Base-by-base conservation (phyloP, 805 yeast genomes). In the Hanseniaspora lindneri region DNA sequence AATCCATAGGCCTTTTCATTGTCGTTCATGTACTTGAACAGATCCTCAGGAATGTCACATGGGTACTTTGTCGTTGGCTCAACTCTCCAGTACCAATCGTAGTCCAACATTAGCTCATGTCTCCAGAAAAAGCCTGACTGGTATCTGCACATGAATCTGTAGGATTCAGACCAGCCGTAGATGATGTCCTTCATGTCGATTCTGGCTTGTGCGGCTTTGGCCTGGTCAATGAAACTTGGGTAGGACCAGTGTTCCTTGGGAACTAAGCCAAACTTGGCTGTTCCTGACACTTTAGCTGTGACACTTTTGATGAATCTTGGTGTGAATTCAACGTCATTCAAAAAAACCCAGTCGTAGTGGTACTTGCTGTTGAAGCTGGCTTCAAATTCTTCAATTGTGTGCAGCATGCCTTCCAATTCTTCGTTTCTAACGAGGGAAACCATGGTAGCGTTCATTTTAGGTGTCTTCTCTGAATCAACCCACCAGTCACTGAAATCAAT, bases 321-420 rank as follows among this genome's bases (percentile, higher is more conserved):
- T 37, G 71, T 59, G 60, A 84, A 84, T 2, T 73, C 75, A 52
- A 68, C 73, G 58, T 84, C 87, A 60, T 84, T 84, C 41, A 83
- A 62, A 56, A 84, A 83, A 2, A 82, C 79, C 85, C 87, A 83
- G 61, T 83, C 92, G 58, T 83, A 83, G 54, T 77, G 73, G 58
- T 62, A 79, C 47, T 69, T 66, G 36, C 58, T 30, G 62, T 83
- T 83, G 67, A 81, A 83, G 33, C 88, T 64, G 54, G 73, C 78
- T 58, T 83, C 83, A 40, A 79, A 75, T 50, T 72, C 71, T 54
- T 76, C 72, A 44, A 83, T 74, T 3, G 89, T 72, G 37, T 71
- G 71, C 5, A 79, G 60, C 59, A 83, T 67, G 13, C 64, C 65
- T 58, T 70, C 74, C 3, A 83, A 63, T 51, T 84, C 92, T 10